phyloP scores from a whole-genome alignment of 2,329 filamentous ascomycete genomes.

The Geosmithia flava region DNA sequence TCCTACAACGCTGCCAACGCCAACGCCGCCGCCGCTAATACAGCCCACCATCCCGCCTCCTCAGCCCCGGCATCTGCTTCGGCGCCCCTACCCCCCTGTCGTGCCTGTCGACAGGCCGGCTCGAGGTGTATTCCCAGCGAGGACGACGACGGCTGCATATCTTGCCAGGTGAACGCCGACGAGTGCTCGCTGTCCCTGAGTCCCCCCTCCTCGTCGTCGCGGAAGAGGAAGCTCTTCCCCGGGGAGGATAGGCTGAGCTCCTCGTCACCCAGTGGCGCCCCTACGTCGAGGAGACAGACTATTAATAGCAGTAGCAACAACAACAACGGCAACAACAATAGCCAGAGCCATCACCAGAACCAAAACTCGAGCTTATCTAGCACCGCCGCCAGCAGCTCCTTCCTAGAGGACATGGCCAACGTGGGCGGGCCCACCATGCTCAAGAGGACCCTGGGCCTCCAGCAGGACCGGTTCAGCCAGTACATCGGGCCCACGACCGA shows the following conservation, averaged over 20 bases:
- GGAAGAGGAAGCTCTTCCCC: slow-evolving; percentile 66
- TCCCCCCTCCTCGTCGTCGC: slow-evolving; percentile 43
- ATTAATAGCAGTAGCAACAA: too few relatives aligned
- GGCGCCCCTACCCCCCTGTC: slow-evolving; percentile 45
- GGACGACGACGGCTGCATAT: slow-evolving; percentile 62
- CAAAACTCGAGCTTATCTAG: slow-evolving; percentile 45
- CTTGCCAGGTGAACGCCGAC: slow-evolving; percentile 66
- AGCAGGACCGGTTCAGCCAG: slow-evolving; percentile 67
- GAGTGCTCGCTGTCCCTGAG: slow-evolving; percentile 70
- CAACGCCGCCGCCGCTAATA: slow-evolving; percentile 33
- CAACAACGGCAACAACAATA: too few relatives aligned
- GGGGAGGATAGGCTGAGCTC: slow-evolving; percentile 21
- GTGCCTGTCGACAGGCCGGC: slow-evolving; percentile 62
- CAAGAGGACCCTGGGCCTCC: slow-evolving; percentile 61
- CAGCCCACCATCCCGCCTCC: slow-evolving; percentile 33
- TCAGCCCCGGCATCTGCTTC: slow-evolving; percentile 25
- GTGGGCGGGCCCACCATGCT: slow-evolving; percentile 54
- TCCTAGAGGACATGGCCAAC: slow-evolving; percentile 60
- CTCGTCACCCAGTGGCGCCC: too few relatives aligned
- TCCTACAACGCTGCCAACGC: slow-evolving; percentile 20
- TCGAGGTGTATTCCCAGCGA: slow-evolving; percentile 64
- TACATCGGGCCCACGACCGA: slow-evolving; percentile 77
- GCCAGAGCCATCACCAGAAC: too few relatives aligned
- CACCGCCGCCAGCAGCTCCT: slow-evolving; percentile 47
- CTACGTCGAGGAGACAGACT: slow-evolving; percentile 22